A percentile compares a stretch with the other conserved stretches of the same genome.
These are phyloP conservation scores for Hygrophorus pudorinus DNA, from an alignment of 768 basidiomycete genomes.

Conservation along the genomic window DNA sequence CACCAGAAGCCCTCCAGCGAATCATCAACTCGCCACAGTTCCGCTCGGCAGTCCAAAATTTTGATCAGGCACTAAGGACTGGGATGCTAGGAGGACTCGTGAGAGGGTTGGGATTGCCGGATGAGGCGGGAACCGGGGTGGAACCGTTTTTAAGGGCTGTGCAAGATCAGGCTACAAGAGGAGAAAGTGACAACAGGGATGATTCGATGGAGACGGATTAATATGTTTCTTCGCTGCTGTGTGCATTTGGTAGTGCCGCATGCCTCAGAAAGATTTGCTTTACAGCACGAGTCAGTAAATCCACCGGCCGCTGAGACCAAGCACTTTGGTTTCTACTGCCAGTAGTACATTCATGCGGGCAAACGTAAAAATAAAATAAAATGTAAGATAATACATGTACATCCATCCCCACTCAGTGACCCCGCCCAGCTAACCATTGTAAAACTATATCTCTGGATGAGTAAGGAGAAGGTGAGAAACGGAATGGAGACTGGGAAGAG, in stretches of 20 bases:
- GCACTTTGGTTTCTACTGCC: not conserved
- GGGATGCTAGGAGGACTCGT: slow-evolving; percentile 73
- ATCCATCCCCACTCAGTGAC: slow-evolving; percentile 35
- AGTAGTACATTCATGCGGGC: too few species aligned
- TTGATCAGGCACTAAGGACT: slow-evolving; percentile 79
- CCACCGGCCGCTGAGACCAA: too few species aligned
- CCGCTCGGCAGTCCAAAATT: slow-evolving; percentile 63
- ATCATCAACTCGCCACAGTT: slow-evolving; percentile 81
- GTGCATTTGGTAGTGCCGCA: not conserved
- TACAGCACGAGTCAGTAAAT: too few species aligned
- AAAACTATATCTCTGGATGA: slow-evolving; percentile 67
- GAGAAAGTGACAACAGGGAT: slow-evolving; percentile 19
- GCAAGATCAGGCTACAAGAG: slow-evolving; percentile 59
- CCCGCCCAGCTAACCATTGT: slow-evolving; percentile 74
- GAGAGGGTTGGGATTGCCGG: slow-evolving; percentile 69
- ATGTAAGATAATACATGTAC: not conserved
- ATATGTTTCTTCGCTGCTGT: not conserved
- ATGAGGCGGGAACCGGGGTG: slow-evolving; percentile 73
- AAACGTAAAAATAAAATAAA: not conserved
- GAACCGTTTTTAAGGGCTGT: slow-evolving; percentile 75
- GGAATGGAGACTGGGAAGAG: not conserved
- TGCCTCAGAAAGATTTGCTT: too few species aligned
- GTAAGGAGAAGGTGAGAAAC: slow-evolving; percentile 4
- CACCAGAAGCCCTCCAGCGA: slow-evolving; percentile 57
- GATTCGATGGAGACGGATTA: slow-evolving; percentile 80